phyloP scores from a whole-genome alignment of 257 asterid genomes.

The Nicotiana noctiflora region DNA sequence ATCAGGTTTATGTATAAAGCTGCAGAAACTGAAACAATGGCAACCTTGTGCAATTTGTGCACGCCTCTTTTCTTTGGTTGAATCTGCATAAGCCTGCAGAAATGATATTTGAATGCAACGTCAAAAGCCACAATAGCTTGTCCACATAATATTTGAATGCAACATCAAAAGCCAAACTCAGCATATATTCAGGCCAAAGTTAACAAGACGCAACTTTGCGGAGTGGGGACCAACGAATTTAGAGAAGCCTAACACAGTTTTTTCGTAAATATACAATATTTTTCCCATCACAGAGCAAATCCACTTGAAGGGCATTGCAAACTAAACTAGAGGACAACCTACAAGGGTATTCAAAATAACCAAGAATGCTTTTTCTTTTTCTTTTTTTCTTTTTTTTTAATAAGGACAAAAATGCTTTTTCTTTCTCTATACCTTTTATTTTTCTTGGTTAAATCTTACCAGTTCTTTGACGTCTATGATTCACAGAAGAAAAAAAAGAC shows the following conservation, averaged over 20 bases:
- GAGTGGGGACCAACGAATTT: too few species aligned
- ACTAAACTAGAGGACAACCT: not conserved
- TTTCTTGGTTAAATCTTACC: not conserved
- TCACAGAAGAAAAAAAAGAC: not conserved
- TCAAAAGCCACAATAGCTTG: not conserved
- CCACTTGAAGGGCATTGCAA: not conserved
- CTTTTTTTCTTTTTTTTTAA: too few species aligned
- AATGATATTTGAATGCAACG: not conserved
- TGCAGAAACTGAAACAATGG: not conserved
- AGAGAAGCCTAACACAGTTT: not conserved
- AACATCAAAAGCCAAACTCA: not conserved
- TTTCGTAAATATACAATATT: not conserved
- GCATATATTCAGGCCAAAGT: not conserved
- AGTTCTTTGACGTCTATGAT: not conserved
- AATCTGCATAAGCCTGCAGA: slow-evolving; percentile 14
- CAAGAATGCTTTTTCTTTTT: not conserved
- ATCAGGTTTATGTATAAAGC: slow-evolving; percentile 7
- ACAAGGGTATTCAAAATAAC: not conserved
- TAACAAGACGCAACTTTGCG: not conserved
- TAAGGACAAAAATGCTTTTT: not conserved
- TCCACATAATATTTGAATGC: not conserved
- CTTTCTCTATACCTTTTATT: not conserved
- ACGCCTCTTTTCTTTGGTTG: slow-evolving; percentile 10
- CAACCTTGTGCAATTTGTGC: slow-evolving; percentile 11
- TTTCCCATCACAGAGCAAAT: not conserved